Conservation (phyloP, 176 grass and related monocot genomes). For the Phyllostachys edulis region DNA sequence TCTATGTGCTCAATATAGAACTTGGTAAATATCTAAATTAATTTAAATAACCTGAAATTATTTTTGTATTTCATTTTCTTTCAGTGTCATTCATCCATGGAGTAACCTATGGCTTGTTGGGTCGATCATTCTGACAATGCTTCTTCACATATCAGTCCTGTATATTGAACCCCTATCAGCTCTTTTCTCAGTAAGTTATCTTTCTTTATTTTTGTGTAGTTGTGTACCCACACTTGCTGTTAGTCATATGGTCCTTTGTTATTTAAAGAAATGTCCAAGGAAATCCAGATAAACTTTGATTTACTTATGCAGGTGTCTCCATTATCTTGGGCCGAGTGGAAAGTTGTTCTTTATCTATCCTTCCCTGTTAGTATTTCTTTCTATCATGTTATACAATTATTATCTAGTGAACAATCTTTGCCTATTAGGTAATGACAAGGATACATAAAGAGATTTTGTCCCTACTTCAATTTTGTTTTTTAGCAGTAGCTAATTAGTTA, state of each 20-base stretch:
- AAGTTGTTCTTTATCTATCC: slow-evolving; percentile 86
- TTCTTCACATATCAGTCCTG: slow-evolving; percentile 79
- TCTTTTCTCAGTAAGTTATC: slow-evolving; percentile 87
- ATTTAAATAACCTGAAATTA: not conserved
- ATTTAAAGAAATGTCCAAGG: not conserved
- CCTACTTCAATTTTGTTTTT: not conserved
- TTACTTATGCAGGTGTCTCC: slow-evolving; percentile 77
- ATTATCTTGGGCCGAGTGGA: slow-evolving; percentile 89
- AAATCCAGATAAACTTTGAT: slow-evolving; percentile 15
- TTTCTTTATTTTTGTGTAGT: slow-evolving; percentile 23
- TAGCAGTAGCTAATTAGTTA: not conserved
- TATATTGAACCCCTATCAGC: slow-evolving; percentile 79
- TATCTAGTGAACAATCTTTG: not conserved
- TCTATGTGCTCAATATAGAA: not conserved
- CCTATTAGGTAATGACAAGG: not conserved
- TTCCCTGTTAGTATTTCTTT: slow-evolving; percentile 84
- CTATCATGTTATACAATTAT: not conserved
- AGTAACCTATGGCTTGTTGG: slow-evolving; percentile 95
- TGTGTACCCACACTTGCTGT: not conserved
- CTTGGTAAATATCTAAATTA: not conserved
- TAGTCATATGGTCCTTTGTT: slow-evolving; percentile 1
- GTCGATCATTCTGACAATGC: slow-evolving; percentile 89
- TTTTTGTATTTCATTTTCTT: slow-evolving; percentile 23
- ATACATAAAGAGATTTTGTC: not conserved
- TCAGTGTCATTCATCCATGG: slow-evolving; percentile 89